These are phyloP conservation scores for Coemansia nantahalensis DNA, from an alignment of 192 early-diverging fungal genomes.

Conservation along the genomic window DNA sequence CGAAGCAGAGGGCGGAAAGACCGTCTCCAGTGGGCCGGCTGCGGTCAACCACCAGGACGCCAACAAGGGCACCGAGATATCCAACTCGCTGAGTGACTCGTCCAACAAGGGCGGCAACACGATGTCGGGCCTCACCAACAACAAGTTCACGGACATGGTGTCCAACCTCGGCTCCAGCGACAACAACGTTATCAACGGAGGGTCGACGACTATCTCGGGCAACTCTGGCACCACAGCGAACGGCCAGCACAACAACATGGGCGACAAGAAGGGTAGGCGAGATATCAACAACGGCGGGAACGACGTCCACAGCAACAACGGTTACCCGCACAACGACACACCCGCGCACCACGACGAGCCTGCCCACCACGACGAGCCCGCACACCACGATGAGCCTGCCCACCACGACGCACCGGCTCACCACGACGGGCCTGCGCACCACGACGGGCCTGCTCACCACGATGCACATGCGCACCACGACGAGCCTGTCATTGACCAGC, in stretches of 20 bases:
- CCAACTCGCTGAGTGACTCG: conserved; percentile 18
- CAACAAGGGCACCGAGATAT: conserved; percentile 24
- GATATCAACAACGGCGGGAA: conserved; percentile 21
- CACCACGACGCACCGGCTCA: too few species aligned
- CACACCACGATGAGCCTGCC: too few species aligned
- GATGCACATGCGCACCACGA: too few species aligned
- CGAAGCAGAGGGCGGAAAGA: conserved; percentile 14
- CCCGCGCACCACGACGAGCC: background rate
- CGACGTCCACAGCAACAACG: conserved; percentile 31
- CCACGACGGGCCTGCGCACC: too few species aligned
- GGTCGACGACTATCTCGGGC: conserved; percentile 17
- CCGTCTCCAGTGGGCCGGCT: conserved; percentile 9
- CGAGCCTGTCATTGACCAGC: too few species aligned
- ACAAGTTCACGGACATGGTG: conserved; percentile 15
- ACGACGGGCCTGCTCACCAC: too few species aligned
- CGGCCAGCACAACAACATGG: conserved; percentile 26
- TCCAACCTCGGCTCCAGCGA: conserved; percentile 24
- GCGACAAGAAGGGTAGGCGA: too few species aligned
- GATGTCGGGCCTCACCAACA: conserved; percentile 8
- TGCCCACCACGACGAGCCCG: too few species aligned
- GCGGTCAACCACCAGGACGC: conserved; percentile 24
- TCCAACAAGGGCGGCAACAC: conserved; percentile 17
- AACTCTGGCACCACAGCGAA: conserved; percentile 38
- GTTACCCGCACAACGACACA: too few species aligned
- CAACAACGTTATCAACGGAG: conserved; percentile 37